Conservation (phyloP, 768 basidiomycete species). For the Kwoniella sp. region DNA sequence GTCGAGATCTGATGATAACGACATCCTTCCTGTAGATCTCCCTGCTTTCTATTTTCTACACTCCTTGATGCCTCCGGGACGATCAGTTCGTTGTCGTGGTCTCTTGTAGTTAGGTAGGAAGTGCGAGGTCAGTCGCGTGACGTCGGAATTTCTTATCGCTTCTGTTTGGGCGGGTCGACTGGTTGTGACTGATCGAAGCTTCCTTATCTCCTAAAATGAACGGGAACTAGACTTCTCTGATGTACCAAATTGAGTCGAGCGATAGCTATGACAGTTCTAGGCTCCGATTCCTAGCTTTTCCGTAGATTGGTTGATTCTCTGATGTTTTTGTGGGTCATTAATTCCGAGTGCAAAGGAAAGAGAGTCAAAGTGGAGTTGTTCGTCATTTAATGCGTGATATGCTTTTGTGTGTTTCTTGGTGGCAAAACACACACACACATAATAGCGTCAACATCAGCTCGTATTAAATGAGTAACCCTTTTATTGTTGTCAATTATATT, state of each 20-base stretch:
- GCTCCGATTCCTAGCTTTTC: too few species aligned
- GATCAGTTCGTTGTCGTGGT: not conserved
- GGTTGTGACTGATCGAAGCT: not conserved
- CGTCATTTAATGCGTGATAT: too few species aligned
- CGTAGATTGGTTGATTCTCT: too few species aligned
- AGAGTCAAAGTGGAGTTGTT: too few species aligned
- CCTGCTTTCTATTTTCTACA: not conserved
- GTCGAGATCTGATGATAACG: constrained; percentile 48
- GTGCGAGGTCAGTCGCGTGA: constrained; percentile 1
- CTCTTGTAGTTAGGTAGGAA: too few species aligned
- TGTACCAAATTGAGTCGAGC: too few species aligned
- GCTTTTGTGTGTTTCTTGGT: constrained; percentile 4
- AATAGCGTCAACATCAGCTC: constrained; percentile 4
- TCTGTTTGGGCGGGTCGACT: not conserved
- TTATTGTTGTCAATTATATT: not conserved
- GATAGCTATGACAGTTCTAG: too few species aligned
- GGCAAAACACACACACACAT: constrained; percentile 5
- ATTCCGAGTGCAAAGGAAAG: too few species aligned
- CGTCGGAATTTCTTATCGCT: not conserved
- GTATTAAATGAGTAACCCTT: not conserved
- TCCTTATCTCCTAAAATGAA: too few species aligned
- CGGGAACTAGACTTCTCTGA: too few species aligned
- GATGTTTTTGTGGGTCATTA: too few species aligned
- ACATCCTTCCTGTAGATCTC: constrained; percentile 7
- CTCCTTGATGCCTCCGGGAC: too few species aligned